These are phyloP conservation scores for Novymonas esmeraldas DNA, from an alignment of 208 protist genomes.

Conservation along the genomic window DNA sequence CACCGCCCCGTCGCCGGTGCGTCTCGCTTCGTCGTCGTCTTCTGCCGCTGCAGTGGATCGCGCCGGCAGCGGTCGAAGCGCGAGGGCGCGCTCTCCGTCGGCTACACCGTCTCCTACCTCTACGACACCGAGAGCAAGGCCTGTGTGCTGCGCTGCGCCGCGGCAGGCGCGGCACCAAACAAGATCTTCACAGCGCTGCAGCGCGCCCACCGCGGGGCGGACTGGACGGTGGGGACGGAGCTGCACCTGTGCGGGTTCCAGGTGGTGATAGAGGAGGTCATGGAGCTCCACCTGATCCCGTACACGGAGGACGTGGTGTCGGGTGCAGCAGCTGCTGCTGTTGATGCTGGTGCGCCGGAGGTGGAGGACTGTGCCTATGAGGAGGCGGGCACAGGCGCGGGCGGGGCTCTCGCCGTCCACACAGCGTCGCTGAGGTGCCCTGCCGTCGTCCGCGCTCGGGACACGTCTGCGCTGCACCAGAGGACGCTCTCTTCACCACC, in stretches of 20 bases:
- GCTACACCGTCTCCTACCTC: constrained; percentile 42
- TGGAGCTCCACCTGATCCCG: constrained; percentile 75
- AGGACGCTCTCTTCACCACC: too few species aligned
- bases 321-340: neutral
- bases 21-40: constrained; percentile 71
- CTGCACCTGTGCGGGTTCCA: constrained; percentile 43
- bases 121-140: constrained; percentile 38
- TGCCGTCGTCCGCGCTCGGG: too few species aligned
- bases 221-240: constrained; percentile 57
- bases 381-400: neutral
- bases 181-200: constrained; percentile 54
- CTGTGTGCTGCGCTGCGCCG: constrained; percentile 38
- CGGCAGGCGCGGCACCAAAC: constrained; percentile 54
- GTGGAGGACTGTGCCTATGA: too few species aligned
- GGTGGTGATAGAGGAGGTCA: constrained; percentile 63
- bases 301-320: constrained; percentile 21
- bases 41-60: constrained; percentile 33
- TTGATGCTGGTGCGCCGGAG: neutral
- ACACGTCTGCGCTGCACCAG: too few species aligned
- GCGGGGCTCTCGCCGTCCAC: neutral
- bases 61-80: constrained; percentile 46
- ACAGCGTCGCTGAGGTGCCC: neutral
- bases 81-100: constrained; percentile 56
- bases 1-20: constrained; percentile 17
- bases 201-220: constrained; percentile 46